Evolutionary conservation across 768 basidiomycete genomes (phyloP), one percentile per base, ranked within the genome.

Genomic region (Scleroderma citrinum): DNA sequence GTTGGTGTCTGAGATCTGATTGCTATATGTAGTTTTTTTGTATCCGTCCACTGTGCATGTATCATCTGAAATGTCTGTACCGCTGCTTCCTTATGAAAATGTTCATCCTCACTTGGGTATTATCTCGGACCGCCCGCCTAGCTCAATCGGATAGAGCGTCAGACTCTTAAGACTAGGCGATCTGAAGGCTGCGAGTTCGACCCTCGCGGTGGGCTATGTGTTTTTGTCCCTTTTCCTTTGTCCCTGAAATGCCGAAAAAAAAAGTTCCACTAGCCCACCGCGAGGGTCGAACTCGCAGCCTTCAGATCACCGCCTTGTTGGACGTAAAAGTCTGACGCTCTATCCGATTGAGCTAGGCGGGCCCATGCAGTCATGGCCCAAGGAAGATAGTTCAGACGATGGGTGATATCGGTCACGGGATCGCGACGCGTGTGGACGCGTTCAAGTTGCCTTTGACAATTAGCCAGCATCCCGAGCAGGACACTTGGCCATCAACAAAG

Each of bases 161-260:
- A 72, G 72, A 74, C 72, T 74, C 72, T 74, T 74, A 73, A 16
- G 32, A 17, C 44, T 53, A 44, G 42, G 49, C 44, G 44, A 75
- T 76, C 76, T 75, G 75, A 77, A 77, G 76, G 75, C 75, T 76
- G 76, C 76, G 76, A 76, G 76, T 77, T 76, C 75, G 75, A 76
- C 76, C 75, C 76, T 76, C 76, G 76, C 75, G 76, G 76, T 77
- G 75, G 75, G 75, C 76, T 77, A 76, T 44, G 17, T 4, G 5
- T 35, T 35, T 35, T 35, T n/a, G 3, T 35, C 3, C 4, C 34
- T n/a, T 13, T 35, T 35, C 6, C 12, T 35, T 32, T 32, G 31
- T n/a, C n/a, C n/a, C n/a, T 4, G 26, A 29, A 4, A 29, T 29
- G 8, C 4, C 8, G 5, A 29, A 36, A 10, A 7, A 35, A 36